phyloP scores from a whole-genome alignment of 2,329 filamentous ascomycete genomes.

The Hypoxylon rubiginosum region DNA sequence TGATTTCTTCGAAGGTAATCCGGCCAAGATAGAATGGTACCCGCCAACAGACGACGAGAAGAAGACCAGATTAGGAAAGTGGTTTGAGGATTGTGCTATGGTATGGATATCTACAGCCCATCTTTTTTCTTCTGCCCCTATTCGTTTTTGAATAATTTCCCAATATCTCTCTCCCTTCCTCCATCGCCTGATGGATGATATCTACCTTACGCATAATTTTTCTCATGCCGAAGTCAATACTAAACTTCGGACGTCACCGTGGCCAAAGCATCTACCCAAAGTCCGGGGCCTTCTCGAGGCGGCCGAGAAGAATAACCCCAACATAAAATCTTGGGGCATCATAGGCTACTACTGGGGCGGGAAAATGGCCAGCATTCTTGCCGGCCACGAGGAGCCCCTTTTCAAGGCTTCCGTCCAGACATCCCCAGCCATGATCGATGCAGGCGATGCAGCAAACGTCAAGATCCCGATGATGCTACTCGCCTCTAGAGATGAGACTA shows the following conservation, averaged over 20 bases:
- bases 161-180: background rate
- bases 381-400: slow-evolving; percentile 58
- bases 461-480: slow-evolving; percentile 58
- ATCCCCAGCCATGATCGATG: slow-evolving; percentile 72
- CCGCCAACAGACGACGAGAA: slow-evolving; percentile 74
- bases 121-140: background rate
- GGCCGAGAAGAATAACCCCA: slow-evolving; percentile 62
- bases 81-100: slow-evolving; percentile 63
- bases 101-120: slow-evolving; percentile 3
- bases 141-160: background rate
- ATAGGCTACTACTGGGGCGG: slow-evolving; percentile 78
- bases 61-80: slow-evolving; percentile 66
- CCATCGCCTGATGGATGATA: background rate
- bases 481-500: slow-evolving; percentile 73
- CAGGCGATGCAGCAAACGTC: slow-evolving; percentile 63
- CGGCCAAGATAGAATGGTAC: slow-evolving; percentile 68
- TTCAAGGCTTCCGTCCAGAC: slow-evolving; percentile 66
- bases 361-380: slow-evolving; percentile 67
- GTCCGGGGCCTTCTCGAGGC: slow-evolving; percentile 66
- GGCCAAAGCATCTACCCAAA: slow-evolving; percentile 60
- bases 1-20: slow-evolving; percentile 85
- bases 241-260: slow-evolving; percentile 27
- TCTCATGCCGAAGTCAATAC: background rate
- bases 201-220: background rate
- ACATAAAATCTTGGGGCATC: slow-evolving; percentile 68